phyloP scores from a whole-genome alignment of 495 filamentous ascomycete species.

The Penicillium longicatenatum region DNA sequence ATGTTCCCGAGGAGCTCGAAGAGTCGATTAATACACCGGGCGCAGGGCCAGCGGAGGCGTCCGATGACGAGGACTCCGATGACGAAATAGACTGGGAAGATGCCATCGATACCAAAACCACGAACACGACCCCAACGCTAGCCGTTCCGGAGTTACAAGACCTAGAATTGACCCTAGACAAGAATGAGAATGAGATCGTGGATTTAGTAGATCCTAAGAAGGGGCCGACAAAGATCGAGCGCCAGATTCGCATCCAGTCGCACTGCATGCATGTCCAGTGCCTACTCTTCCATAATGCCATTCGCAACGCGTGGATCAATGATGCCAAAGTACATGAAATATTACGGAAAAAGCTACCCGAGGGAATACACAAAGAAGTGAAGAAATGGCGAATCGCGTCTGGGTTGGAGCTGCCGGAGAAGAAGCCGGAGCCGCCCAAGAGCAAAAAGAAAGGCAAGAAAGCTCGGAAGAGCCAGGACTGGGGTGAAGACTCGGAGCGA shows the following conservation, averaged over 20 bases:
- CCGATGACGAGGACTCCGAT: conserved; percentile 61
- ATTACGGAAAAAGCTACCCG: conserved; percentile 68
- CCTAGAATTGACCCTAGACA: conserved; percentile 74
- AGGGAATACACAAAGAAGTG: conserved; percentile 67
- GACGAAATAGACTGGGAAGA: conserved; percentile 89
- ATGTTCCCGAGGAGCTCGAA: conserved; percentile 39
- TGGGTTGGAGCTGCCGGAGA: conserved; percentile 56
- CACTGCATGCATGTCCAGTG: conserved; percentile 90
- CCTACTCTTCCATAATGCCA: conserved; percentile 82
- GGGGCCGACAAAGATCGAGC: conserved; percentile 81
- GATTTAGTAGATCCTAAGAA: conserved; percentile 73
- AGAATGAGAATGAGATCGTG: conserved; percentile 55
- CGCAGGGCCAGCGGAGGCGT: conserved; percentile 38
- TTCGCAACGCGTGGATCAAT: conserved; percentile 85
- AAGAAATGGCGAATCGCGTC: conserved; percentile 71
- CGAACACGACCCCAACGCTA: conserved; percentile 32
- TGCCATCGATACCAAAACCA: conserved; percentile 56
- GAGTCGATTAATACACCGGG: conserved; percentile 20
- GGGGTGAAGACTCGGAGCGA: conserved; percentile 69
- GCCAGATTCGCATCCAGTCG: conserved; percentile 71
- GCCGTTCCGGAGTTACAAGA: conserved; percentile 49
- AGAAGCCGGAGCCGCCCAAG: conserved; percentile 32
- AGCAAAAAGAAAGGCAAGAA: conserved; percentile 48
- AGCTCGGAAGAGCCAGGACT: conserved; percentile 58
- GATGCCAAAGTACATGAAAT: conserved; percentile 78